Percentiles rank a stretch among this genome's conserved stretches.
These are phyloP conservation scores for Nitzschia putrida DNA, from an alignment of 108 stramenopile species.

Conservation along the genomic window DNA sequence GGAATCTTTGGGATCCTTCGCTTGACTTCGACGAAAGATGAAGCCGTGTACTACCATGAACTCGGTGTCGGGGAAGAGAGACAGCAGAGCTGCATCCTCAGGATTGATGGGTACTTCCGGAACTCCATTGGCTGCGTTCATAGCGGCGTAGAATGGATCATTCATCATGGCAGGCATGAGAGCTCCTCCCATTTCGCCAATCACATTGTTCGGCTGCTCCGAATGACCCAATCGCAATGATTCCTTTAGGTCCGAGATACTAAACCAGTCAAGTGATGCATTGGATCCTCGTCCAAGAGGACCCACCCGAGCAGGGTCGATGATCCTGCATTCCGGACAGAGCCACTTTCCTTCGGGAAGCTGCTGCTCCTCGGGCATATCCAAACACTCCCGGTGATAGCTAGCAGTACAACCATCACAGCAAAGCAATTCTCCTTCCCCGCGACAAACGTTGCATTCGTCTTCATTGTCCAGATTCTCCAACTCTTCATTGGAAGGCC, in stretches of 20 bases:
- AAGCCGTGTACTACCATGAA: slow-evolving; percentile 40
- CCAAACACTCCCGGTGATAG: slow-evolving; percentile 67
- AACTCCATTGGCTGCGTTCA: background rate
- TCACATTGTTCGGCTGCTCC: background rate
- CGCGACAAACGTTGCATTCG: slow-evolving; percentile 68
- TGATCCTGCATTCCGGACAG: slow-evolving; percentile 74
- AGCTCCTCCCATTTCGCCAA: background rate
- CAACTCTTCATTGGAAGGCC: slow-evolving; percentile 51
- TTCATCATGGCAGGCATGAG: background rate
- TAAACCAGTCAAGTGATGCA: slow-evolving; percentile 72
- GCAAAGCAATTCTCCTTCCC: slow-evolving; percentile 80
- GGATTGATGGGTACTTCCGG: background rate
- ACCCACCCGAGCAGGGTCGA: slow-evolving; percentile 64
- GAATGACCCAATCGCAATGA: background rate
- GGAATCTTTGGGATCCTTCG: background rate
- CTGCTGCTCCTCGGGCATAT: slow-evolving; percentile 30
- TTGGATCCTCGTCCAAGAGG: slow-evolving; percentile 56
- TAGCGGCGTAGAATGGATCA: background rate
- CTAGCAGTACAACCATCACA: slow-evolving; percentile 80
- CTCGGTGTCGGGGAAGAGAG: background rate
- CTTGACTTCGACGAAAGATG: slow-evolving; percentile 19
- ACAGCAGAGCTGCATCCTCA: background rate
- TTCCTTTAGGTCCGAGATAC: slow-evolving; percentile 33
- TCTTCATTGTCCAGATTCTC: slow-evolving; percentile 66
- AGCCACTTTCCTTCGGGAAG: slow-evolving; percentile 80